Evolutionary conservation across 2,329 filamentous ascomycete species (phyloP).

Genomic region (Dothiorella sarmentorum): DNA sequence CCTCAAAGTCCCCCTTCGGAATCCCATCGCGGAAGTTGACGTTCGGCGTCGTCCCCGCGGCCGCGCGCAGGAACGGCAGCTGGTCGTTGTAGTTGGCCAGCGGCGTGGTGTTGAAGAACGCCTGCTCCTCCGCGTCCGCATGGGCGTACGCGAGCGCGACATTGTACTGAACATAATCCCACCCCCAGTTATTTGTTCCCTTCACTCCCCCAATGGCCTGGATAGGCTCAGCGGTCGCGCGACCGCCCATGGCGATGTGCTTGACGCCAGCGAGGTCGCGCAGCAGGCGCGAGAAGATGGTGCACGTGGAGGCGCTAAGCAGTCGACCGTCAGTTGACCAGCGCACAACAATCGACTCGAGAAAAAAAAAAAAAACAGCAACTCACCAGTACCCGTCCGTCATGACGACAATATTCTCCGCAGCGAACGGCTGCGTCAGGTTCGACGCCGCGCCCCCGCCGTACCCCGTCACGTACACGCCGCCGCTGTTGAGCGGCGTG

Average conservation of each 20-base stretch:
- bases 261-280: conserved; percentile 51
- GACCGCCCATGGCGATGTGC: conserved; percentile 59
- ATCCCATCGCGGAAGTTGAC: conserved; percentile 42
- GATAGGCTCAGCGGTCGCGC: conserved; percentile 52
- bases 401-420: conserved; percentile 55
- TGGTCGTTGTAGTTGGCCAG: conserved; percentile 33
- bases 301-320: conserved; percentile 53
- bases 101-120: conserved; percentile 30
- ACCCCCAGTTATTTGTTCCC: conserved; percentile 42
- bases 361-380: background rate
- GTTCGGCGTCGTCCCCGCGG: conserved; percentile 28
- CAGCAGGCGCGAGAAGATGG: conserved; percentile 56
- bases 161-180: conserved; percentile 31
- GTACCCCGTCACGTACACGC: conserved; percentile 36
- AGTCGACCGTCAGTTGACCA: too few relatives aligned
- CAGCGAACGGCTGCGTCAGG: conserved; percentile 48
- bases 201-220: conserved; percentile 61
- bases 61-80: conserved; percentile 30
- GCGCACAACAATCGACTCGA: too few relatives aligned
- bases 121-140: conserved; percentile 26
- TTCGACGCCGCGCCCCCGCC: conserved; percentile 39
- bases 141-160: conserved; percentile 20
- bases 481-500: conserved; percentile 33
- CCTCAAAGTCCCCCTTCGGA: conserved; percentile 38
- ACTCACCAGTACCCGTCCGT: conserved; percentile 52